Base-by-base conservation (phyloP, 768 basidiomycete genomes). In the Phylloporus rhodoxanthus region DNA sequence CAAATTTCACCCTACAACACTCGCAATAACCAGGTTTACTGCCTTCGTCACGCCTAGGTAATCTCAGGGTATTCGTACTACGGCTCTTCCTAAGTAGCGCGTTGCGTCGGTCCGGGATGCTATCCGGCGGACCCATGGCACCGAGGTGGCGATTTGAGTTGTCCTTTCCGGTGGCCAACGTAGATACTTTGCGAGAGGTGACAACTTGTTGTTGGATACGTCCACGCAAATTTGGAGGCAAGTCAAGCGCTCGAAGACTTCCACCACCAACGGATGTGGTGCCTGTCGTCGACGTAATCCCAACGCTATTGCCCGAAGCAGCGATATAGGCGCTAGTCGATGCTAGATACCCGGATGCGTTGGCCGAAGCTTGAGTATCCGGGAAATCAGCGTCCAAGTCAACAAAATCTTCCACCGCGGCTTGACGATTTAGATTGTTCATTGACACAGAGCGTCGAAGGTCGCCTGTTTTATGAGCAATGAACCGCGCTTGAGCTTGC, bases 21-120 rank as follows among this genome's bases (percentile, higher is more conserved):
- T 99, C 96, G 67, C 96, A 99, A 68, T 97, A 98, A 5, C 96
- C 96, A 5, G 94, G 87, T 60, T 96, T 97, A 54, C 78, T 81
- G 15, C 82, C 83, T 70, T 95, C 91, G 50, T 92, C 88, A 33
- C 89, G 81, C 61, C 80, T 84, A 8, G 87, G 82, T 48, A 87
- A 71, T 59, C 77, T 75, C 41, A 91, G 68, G 2, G 85, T 87
- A 62, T 87, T 87, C 45, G 87, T 90, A 57, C 88, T 91, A 55
- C 81, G 80, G 62, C 86, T 86, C 69, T 87, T 91, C 60, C 80
- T 77, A 43, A 92, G 70, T 23, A 70, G 45, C 38, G 75, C 52
- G 32, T 69, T 68, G 19, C 73, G 73, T 37, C 76, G 74, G 29
- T 75, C 75, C 8, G 85, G 82, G 49, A 87, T 68, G n/a, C 61